phyloP scores from a whole-genome alignment of 352 stramenopile genomes.

The Stramenopiles sp. region DNA sequence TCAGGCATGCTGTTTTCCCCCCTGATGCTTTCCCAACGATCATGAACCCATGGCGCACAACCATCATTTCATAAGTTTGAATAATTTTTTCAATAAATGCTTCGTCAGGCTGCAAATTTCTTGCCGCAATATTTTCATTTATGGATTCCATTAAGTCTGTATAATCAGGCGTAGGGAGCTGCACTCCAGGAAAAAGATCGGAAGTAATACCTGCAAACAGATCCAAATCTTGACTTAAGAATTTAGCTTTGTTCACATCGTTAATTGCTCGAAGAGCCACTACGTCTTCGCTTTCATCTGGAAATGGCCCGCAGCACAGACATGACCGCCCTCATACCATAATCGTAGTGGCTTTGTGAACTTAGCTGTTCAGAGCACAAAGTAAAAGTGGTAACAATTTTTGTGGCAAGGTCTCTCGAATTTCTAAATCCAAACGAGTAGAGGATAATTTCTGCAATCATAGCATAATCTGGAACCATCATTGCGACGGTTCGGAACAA shows the following conservation, averaged over 20 bases:
- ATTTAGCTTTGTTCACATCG: conserved; percentile 85
- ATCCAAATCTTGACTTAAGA: conserved; percentile 75
- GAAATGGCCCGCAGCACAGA: conserved; percentile 72
- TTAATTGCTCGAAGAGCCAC: conserved; percentile 73
- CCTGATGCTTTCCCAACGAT: conserved; percentile 68
- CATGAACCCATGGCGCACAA: conserved; percentile 84
- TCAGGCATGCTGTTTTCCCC: conserved; percentile 68
- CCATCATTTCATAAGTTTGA: conserved; percentile 79
- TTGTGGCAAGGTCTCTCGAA: conserved; percentile 66
- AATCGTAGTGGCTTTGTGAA: conserved; percentile 83
- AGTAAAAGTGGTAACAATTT: conserved; percentile 88
- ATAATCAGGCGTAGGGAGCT: conserved; percentile 57
- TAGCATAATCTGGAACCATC: conserved; percentile 86
- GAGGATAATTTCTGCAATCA: conserved; percentile 89
- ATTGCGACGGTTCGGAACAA: conserved; percentile 83
- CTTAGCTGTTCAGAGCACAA: conserved; percentile 71
- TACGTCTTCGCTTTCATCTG: conserved; percentile 73
- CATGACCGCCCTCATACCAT: conserved; percentile 81
- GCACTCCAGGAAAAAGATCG: conserved; percentile 77
- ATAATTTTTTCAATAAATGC: conserved; percentile 85
- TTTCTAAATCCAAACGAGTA: conserved; percentile 80
- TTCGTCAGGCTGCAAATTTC: conserved; percentile 54
- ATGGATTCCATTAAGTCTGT: conserved; percentile 61
- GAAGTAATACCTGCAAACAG: conserved; percentile 83
- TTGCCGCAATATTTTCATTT: conserved; percentile 49